A percentile compares a stretch with the other conserved stretches of the same genome.
These are phyloP conservation scores for Scleroderma bovista DNA, from an alignment of 768 basidiomycete genomes.

Conservation along the genomic window DNA sequence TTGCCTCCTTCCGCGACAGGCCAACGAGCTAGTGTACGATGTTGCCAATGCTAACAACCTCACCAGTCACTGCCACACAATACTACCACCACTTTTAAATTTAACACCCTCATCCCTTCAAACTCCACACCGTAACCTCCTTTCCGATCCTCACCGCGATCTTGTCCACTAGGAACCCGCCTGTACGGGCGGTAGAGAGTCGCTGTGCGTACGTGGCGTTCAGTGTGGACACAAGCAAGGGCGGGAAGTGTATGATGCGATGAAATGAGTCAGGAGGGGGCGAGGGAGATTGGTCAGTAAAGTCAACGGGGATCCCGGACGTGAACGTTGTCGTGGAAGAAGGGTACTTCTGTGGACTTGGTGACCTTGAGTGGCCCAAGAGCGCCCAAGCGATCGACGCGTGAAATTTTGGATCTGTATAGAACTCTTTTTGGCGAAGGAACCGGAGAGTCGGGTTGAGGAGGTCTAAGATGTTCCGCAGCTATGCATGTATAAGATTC, in stretches of 20 bases:
- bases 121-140: conserved; percentile 47
- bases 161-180: conserved; percentile 46
- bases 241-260: conserved; percentile 49
- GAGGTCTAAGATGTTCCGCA: conserved; percentile 47
- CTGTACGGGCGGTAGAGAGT: conserved; percentile 39
- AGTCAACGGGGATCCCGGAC: background rate
- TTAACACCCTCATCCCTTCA: conserved; percentile 17
- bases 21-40: no score
- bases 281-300: conserved; percentile 1
- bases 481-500: conserved; percentile 36
- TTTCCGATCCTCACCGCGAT: conserved; percentile 70
- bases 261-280: conserved; percentile 29
- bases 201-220: conserved; percentile 41
- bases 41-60: no score
- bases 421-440: conserved; percentile 75
- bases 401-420: conserved; percentile 78
- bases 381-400: conserved; percentile 87
- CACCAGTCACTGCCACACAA: no score
- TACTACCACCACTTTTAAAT: background rate
- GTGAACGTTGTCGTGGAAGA: no score
- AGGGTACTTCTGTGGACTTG: no score
- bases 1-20: no score
- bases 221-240: conserved; percentile 40
- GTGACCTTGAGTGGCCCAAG: conserved; percentile 34
- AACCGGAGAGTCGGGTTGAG: conserved; percentile 53